Percentiles rank a stretch among this genome's conserved stretches.
Conservation (phyloP, 257 asterid genomes). For the Solanum piurae region DNA sequence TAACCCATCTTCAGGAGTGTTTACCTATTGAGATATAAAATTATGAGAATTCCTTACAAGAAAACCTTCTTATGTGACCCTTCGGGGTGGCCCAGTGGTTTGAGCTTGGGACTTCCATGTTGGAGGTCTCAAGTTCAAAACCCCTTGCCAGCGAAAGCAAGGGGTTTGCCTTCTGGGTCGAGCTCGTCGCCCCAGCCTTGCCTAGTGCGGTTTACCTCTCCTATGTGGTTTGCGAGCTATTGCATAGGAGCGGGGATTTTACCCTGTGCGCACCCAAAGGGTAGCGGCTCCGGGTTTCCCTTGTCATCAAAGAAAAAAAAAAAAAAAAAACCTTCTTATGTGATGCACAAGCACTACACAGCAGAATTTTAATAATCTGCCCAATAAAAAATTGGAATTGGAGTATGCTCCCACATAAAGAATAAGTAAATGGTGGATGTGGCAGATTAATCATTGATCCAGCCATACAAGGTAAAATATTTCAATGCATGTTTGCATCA, state of each 20-base stretch:
- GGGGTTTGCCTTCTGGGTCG: too few species aligned
- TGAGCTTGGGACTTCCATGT: too few species aligned
- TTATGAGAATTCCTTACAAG: neutral
- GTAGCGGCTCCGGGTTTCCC: too few species aligned
- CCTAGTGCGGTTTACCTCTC: too few species aligned
- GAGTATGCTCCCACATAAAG: neutral
- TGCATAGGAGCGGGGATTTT: too few species aligned
- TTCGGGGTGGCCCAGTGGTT: too few species aligned
- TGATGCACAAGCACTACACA: neutral
- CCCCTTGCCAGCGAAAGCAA: too few species aligned
- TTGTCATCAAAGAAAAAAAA: too few species aligned
- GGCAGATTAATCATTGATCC: neutral
- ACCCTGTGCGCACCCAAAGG: too few species aligned
- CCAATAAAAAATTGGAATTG: neutral
- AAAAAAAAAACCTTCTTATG: neutral
- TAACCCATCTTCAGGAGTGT: neutral
- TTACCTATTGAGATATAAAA: neutral
- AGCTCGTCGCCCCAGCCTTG: too few species aligned
- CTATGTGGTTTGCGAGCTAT: too few species aligned
- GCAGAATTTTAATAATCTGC: neutral
- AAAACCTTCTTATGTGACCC: neutral
- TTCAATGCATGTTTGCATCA: neutral
- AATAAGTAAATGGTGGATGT: neutral
- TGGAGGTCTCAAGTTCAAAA: too few species aligned
- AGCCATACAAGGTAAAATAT: neutral